Base-by-base conservation (phyloP, 345 rosid species). In the Salix brachista region DNA sequence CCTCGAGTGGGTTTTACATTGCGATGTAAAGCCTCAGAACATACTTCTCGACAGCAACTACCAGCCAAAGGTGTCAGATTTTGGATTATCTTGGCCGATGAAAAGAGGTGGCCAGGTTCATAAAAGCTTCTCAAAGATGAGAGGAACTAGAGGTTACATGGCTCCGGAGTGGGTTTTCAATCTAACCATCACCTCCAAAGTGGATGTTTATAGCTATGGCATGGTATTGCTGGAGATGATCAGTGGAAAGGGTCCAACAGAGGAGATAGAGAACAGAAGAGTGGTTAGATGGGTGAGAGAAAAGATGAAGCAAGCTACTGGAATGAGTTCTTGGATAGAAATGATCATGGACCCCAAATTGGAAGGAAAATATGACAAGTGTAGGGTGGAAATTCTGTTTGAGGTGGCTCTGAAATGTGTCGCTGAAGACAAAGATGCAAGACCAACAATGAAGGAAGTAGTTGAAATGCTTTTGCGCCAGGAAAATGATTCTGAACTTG, bases 391-490 rank as follows among this genome's bases (percentile, higher is more conserved):
- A 58, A 54, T 67, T 52, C 50, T 84, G 67, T 73, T 82, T 37
- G 26, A 14, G 26, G 81, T 77, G 64, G 85, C 85, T 28, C 30
- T 79, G 19, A 42, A 74, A 30, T 82, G 87, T 37, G 73, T 79
- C 4, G 66, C 73, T 3, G 81, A 81, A 36, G 81, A 67, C 44
- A 74, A 13, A 19, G 69, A 84, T 58, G 79, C 73, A 34, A 79
- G 85, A 28, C 87, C 83, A 12, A 46, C 77, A 68, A 84, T 84
- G 87, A 25, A 73, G 25, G 50, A 79, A 36, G 87, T 81, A 2
- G 75, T 82, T 16, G 75, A 81, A 62, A 81, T 72, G 83, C 83
- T 84, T 34, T 37, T 52, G 52, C 69, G 8, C 8, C 16, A 42
- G 0, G 41, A 16, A 11, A 42, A 42, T 42, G 46, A 12, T 42